Conservation (phyloP, 371 early-diverging fungal genomes). For the Lichtheimia corymbifera region DNA sequence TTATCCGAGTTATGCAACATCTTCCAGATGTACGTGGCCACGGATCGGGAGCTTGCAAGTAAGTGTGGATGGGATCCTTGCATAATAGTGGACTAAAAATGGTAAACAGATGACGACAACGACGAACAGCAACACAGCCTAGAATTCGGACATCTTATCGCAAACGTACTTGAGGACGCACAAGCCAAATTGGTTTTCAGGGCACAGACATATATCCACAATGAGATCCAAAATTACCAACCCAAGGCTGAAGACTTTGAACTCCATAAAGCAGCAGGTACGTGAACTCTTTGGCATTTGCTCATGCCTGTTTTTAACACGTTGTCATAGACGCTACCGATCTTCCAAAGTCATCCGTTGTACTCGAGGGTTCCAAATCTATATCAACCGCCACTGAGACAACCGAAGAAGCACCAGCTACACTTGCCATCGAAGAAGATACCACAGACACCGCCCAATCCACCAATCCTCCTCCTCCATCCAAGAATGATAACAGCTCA, state of each 20-base stretch:
- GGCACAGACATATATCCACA: conserved; percentile 77
- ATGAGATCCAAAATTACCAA: conserved; percentile 77
- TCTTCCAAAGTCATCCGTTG: conserved; percentile 24
- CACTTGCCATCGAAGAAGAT: conserved; percentile 41
- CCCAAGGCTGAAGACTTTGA: conserved; percentile 72
- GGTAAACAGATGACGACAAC: neutral
- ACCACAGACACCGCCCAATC: conserved; percentile 16
- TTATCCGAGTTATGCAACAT: conserved; percentile 84
- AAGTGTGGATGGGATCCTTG: neutral
- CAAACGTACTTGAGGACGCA: conserved; percentile 80
- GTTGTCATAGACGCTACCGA: neutral
- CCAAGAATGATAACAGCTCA: conserved; percentile 14
- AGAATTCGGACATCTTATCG: conserved; percentile 71
- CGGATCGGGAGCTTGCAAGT: conserved; percentile 43
- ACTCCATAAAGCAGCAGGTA: conserved; percentile 8
- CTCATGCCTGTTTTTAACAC: neutral
- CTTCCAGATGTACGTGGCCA: conserved; percentile 64
- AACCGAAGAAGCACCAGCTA: conserved; percentile 25
- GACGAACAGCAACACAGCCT: conserved; percentile 17
- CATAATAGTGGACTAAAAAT: neutral
- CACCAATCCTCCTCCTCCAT: neutral
- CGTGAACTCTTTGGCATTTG: neutral
- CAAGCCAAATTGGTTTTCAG: conserved; percentile 85
- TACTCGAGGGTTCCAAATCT: conserved; percentile 18
- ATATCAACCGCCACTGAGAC: neutral